A percentile compares a stretch with the other conserved stretches of the same genome.
phyloP scores from a whole-genome alignment of 2,329 filamentous ascomycete species.

The Aotearoamyces nothofagi region DNA sequence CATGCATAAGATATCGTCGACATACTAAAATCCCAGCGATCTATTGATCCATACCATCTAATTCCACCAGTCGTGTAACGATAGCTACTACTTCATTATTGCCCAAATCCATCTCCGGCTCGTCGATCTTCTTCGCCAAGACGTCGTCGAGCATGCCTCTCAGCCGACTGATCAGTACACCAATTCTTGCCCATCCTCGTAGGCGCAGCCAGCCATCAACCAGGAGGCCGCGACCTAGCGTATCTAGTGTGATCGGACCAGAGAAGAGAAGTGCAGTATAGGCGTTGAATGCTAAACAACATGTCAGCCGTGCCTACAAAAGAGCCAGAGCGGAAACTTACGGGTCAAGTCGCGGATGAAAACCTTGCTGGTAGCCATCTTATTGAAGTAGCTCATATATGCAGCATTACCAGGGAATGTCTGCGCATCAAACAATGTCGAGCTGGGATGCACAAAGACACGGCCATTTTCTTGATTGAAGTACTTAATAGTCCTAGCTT shows the following conservation, averaged over 20 bases:
- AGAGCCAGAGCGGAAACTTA: no score
- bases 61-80: slow-evolving; percentile 69
- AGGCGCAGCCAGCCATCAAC: slow-evolving; percentile 85
- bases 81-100: slow-evolving; percentile 56
- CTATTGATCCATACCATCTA: slow-evolving; percentile 66
- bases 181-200: slow-evolving; percentile 87
- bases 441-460: slow-evolving; percentile 86
- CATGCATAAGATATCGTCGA: no score
- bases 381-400: slow-evolving; percentile 81
- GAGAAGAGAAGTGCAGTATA: slow-evolving; percentile 82
- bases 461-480: slow-evolving; percentile 74
- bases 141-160: slow-evolving; percentile 77
- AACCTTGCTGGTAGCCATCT: slow-evolving; percentile 83
- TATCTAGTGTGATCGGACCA: slow-evolving; percentile 74
- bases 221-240: slow-evolving; percentile 68
- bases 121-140: slow-evolving; percentile 67
- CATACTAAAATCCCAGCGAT: no score
- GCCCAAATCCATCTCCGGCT: slow-evolving; percentile 44
- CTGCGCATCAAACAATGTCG: slow-evolving; percentile 72
- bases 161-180: slow-evolving; percentile 71
- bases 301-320: slow-evolving; percentile 3
- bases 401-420: slow-evolving; percentile 58
- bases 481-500: slow-evolving; percentile 84
- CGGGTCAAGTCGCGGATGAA: slow-evolving; percentile 85
- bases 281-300: slow-evolving; percentile 62